Percentiles rank a stretch among this genome's conserved stretches.
phyloP scores from a whole-genome alignment of 768 basidiomycete species.

The Sporobolomyces phaffii region DNA sequence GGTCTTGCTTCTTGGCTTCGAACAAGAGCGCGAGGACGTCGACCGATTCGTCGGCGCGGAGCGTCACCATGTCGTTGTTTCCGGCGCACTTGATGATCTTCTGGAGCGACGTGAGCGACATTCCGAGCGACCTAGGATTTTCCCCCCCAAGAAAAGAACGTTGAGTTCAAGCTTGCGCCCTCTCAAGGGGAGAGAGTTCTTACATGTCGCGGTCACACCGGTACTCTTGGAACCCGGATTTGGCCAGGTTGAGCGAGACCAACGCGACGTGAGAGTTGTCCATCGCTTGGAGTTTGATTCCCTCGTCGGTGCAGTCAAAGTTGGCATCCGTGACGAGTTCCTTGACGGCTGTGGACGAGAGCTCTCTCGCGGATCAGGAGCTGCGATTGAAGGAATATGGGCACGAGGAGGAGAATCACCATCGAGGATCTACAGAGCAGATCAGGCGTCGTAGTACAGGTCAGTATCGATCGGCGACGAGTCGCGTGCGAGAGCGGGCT shows the following conservation, averaged over 20 bases:
- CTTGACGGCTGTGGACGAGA: conserved; percentile 67
- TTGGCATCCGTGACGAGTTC: conserved; percentile 96
- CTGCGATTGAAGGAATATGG: too few species aligned
- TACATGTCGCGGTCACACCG: conserved; percentile 88
- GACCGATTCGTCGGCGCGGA: conserved; percentile 85
- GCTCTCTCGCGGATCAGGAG: conserved; percentile 11
- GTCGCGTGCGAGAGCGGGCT: not conserved
- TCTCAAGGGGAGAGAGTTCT: not conserved
- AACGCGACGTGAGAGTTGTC: conserved; percentile 99
- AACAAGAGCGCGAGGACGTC: conserved; percentile 83
- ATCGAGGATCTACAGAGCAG: conserved; percentile 59
- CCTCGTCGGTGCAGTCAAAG: conserved; percentile 93
- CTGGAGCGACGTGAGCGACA: conserved; percentile 77
- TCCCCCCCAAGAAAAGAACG: too few species aligned
- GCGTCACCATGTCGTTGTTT: conserved; percentile 83
- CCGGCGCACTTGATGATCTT: conserved; percentile 97
- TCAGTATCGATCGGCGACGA: not conserved
- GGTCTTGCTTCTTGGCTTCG: conserved; percentile 81
- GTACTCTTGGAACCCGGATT: conserved; percentile 73
- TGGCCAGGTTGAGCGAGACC: conserved; percentile 75
- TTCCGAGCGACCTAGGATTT: conserved; percentile 58
- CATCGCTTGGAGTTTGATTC: conserved; percentile 94
- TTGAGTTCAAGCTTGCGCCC: not conserved
- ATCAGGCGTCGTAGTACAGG: too few species aligned
- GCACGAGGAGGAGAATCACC: too few species aligned